Evolutionary conservation across 2,329 filamentous ascomycete genomes (phyloP), one percentile per base, ranked within the genome.

Genomic region (Parascedosporium putredinis): DNA sequence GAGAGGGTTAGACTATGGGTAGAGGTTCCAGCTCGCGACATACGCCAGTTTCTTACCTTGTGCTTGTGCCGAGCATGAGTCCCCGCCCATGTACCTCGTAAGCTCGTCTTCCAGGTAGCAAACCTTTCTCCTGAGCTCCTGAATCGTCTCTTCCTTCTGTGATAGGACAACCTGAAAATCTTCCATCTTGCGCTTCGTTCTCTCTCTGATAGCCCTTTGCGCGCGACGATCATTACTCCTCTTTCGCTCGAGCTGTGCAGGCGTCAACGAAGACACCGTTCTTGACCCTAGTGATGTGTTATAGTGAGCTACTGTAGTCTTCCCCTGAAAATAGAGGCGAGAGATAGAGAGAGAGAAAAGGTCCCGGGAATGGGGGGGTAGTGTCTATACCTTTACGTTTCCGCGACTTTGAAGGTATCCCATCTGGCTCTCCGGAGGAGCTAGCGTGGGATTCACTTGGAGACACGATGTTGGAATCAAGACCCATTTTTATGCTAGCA

Each of bases 141-240:
- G 22, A 16, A 49, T 49, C 25, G 34, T 31, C 16, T 49, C 36
- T 16, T 49, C 34, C 36, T 44, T 49, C 20, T 49, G 47, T 14
- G 36, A 16, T 4, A 49, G 5, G 16, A 49, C 47, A 20, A 25
- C 34, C 25, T 49, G 47, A 18, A 31, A 49, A n/a, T 49, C 47
- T 61, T 93, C 87, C 59, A 95, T 95, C 63, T 88, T 86, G 60
- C 85, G 80, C 69, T 89, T 91, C 34, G 89, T 95, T 58, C 89
- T 78, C 64, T 89, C 86, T 46, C 89, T 76, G 55, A 95, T 95
- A 38, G 86, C 87, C 46, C 89, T 79, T 68, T 95, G 89, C 38
- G 89, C 89, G 66, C 95, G 88, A 54, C 89, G 80, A 64, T 95
- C 89, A 69, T 95, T 95, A 60, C 88, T 87, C 55, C 90, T 78